phyloP scores from a whole-genome alignment of 768 basidiomycete genomes.

The Xerocomellus amylosporus region DNA sequence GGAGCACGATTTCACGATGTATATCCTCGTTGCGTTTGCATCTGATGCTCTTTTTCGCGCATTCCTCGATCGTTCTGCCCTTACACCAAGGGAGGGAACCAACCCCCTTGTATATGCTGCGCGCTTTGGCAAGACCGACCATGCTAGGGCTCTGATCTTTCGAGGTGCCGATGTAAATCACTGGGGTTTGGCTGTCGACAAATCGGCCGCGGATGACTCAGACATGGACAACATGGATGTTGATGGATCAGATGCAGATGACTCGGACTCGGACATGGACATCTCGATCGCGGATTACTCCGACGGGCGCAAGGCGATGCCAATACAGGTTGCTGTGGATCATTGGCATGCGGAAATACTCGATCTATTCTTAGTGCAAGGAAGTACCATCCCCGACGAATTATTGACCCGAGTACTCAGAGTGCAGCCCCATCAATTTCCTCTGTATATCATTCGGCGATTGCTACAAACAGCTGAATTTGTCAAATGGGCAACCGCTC shows the following conservation, averaged over 20 bases:
- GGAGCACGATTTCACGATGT: constrained; percentile 1
- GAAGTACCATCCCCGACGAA: neutral
- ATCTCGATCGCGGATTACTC: neutral
- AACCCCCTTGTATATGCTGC: constrained; percentile 15
- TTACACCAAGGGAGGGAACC: neutral
- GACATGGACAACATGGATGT: neutral
- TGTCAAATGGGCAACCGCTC: neutral
- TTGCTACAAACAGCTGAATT: constrained; percentile 3
- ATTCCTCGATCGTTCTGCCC: neutral
- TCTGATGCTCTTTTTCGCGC: neutral
- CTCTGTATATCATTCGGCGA: neutral
- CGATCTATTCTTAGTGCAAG: constrained; percentile 3
- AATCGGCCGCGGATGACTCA: neutral
- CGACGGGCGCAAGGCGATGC: neutral
- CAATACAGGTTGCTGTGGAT: neutral
- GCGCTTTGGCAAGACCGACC: neutral
- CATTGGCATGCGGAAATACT: constrained; percentile 1
- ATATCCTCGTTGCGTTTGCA: constrained; percentile 7
- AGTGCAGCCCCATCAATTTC: neutral
- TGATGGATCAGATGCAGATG: neutral
- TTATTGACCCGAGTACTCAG: neutral
- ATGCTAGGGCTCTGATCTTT: neutral
- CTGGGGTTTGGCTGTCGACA: neutral
- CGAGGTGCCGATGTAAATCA: neutral
- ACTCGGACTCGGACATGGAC: neutral